A percentile compares a stretch with the other conserved stretches of the same genome.
phyloP scores from a whole-genome alignment of 805 yeast genomes.

The Phaffomyces opuntiae region DNA sequence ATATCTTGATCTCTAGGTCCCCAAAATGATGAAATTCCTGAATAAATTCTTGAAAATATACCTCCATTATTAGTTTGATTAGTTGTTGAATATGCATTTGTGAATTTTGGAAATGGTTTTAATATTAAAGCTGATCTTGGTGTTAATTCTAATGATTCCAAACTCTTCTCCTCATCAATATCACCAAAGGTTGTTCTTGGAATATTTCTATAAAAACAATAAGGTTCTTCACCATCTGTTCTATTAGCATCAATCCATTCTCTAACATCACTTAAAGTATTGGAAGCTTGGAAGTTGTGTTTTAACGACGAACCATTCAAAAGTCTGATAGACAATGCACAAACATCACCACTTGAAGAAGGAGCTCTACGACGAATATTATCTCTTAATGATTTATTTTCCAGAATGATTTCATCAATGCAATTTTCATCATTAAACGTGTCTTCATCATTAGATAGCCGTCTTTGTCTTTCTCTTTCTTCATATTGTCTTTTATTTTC shows the following conservation, averaged over 20 bases:
- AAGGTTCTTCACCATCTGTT: slow-evolving; percentile 39
- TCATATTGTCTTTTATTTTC: slow-evolving; percentile 12
- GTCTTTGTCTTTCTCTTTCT: slow-evolving; percentile 15
- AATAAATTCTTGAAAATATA: slow-evolving; percentile 25
- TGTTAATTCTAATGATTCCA: slow-evolving; percentile 49
- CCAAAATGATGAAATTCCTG: slow-evolving; percentile 31
- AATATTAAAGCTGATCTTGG: slow-evolving; percentile 73
- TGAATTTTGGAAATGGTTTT: slow-evolving; percentile 43
- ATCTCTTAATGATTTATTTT: slow-evolving; percentile 13
- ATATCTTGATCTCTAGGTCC: slow-evolving; percentile 4
- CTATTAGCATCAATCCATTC: slow-evolving; percentile 49
- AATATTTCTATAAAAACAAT: slow-evolving; percentile 40
- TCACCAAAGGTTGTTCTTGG: slow-evolving; percentile 60
- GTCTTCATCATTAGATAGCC: slow-evolving; percentile 14
- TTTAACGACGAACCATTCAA: slow-evolving; percentile 59
- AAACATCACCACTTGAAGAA: slow-evolving; percentile 9
- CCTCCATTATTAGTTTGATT: slow-evolving; percentile 13
- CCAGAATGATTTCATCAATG: slow-evolving; percentile 16
- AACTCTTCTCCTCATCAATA: slow-evolving; percentile 50
- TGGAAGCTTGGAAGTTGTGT: slow-evolving; percentile 38
- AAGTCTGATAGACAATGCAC: slow-evolving; percentile 52
- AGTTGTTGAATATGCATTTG: slow-evolving; percentile 23
- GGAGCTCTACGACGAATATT: slow-evolving; percentile 14
- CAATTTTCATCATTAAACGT: slow-evolving; percentile 26
- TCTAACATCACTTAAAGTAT: slow-evolving; percentile 52